Percentiles rank a stretch among this genome's conserved stretches.
phyloP scores from a whole-genome alignment of 768 basidiomycete genomes.

The Pleurotus sapidus region DNA sequence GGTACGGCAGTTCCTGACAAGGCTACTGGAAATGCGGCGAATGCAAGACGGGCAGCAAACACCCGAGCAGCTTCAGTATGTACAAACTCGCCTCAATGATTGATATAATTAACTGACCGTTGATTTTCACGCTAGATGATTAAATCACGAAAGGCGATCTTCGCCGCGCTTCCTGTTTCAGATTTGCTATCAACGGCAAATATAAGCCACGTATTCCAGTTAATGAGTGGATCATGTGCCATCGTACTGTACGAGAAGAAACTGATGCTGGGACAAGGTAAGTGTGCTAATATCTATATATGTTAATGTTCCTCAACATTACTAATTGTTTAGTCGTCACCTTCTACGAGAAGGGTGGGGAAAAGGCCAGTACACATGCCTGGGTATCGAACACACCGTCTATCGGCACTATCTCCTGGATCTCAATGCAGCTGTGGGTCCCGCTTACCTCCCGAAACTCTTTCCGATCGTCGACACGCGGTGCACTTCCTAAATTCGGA shows the following conservation, averaged over 20 bases:
- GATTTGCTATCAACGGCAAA: background rate
- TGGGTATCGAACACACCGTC: background rate
- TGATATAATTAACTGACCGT: too few species aligned
- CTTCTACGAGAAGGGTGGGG: background rate
- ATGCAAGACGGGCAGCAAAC: background rate
- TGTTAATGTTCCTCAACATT: background rate
- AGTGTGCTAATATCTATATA: background rate
- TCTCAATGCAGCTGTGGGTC: background rate
- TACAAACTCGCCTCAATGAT: too few species aligned
- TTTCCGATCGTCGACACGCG: too few species aligned
- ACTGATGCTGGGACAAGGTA: background rate
- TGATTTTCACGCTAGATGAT: background rate
- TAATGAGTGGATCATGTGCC: background rate
- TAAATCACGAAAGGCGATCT: background rate
- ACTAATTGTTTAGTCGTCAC: background rate
- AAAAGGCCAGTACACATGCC: background rate
- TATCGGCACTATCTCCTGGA: background rate
- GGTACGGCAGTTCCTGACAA: background rate
- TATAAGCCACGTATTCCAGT: background rate
- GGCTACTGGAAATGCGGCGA: background rate
- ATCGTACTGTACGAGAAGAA: background rate
- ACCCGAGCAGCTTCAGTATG: background rate
- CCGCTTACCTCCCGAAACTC: background rate
- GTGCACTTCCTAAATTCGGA: too few species aligned
- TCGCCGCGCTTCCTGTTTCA: background rate